Evolutionary conservation across 106 monocot genomes (phyloP).

Genomic region (Platanthera guangdongensis): DNA sequence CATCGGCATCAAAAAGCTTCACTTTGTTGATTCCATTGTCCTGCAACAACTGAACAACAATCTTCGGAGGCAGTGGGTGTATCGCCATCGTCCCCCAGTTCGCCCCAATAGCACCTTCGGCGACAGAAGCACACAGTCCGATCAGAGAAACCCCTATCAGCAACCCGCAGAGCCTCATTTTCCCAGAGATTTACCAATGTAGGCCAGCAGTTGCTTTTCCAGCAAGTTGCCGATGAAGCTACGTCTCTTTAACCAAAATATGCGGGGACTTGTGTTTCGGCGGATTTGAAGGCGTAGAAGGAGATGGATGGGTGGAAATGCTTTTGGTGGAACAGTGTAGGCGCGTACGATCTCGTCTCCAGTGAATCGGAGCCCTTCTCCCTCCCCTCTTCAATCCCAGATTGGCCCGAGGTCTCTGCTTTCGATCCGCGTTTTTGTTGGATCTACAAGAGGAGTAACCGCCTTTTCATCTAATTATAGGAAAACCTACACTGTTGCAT

Average conservation of each 20-base stretch:
- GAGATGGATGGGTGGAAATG: conserved; percentile 15
- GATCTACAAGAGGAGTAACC: too few species aligned
- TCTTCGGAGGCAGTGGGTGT: conserved; percentile 37
- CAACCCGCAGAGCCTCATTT: neutral
- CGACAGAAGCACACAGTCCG: neutral
- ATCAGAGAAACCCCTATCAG: neutral
- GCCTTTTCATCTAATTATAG: too few species aligned
- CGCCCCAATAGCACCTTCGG: conserved; percentile 20
- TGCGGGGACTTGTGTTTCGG: too few species aligned
- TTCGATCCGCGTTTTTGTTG: neutral
- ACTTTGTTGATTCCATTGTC: conserved; percentile 57
- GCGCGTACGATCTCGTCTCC: conserved; percentile 9
- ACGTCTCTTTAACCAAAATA: too few species aligned
- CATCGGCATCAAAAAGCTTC: conserved; percentile 45
- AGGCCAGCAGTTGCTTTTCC: too few species aligned
- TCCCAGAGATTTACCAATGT: neutral
- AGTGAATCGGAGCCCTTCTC: conserved; percentile 23
- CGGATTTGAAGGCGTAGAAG: neutral
- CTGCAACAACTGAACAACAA: conserved; percentile 40
- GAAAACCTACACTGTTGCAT: too few species aligned
- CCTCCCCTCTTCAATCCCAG: conserved; percentile 14
- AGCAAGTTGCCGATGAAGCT: too few species aligned
- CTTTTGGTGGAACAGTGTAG: conserved; percentile 15
- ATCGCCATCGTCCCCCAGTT: conserved; percentile 61
- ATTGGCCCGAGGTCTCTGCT: conserved; percentile 34